phyloP scores from a whole-genome alignment of 2,329 filamentous ascomycete genomes.

The Hypoxylon sp. region DNA sequence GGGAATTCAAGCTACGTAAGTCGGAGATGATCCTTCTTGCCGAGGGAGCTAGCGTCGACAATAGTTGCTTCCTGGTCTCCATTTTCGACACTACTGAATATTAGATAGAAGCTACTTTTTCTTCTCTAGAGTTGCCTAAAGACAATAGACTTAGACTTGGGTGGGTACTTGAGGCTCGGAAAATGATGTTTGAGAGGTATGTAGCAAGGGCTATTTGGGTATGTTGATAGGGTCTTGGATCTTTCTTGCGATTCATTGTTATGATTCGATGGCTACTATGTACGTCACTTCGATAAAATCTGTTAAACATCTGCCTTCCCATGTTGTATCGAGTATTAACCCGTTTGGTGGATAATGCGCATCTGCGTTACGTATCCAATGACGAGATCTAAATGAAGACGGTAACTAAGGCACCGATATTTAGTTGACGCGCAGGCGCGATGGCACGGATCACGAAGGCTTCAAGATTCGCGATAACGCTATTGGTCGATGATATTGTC shows the following conservation, averaged over 20 bases:
- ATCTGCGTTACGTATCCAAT: conserved; percentile 35
- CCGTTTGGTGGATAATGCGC: conserved; percentile 19
- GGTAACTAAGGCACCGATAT: conserved; percentile 47
- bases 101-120: neutral
- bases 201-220: neutral
- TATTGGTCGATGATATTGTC: conserved; percentile 34
- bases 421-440: conserved; percentile 36
- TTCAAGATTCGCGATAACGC: conserved; percentile 31
- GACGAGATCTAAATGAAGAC: conserved; percentile 24
- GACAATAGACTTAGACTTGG: neutral
- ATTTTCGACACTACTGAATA: neutral
- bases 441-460: conserved; percentile 31
- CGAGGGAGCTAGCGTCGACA: neutral
- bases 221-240: conserved; percentile 1
- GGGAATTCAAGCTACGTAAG: conserved; percentile 7
- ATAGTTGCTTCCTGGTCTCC: neutral
- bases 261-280: neutral
- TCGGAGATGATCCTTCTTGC: neutral
- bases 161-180: conserved; percentile 6
- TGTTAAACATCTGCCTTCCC: conserved; percentile 35
- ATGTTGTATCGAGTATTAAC: neutral
- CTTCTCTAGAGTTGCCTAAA: neutral
- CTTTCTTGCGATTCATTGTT: neutral
- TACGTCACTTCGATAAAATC: conserved; percentile 10
- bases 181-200: neutral